These are phyloP conservation scores for Hyphopichia buzzinii DNA, from an alignment of 1,139 yeast species.

Conservation along the genomic window DNA sequence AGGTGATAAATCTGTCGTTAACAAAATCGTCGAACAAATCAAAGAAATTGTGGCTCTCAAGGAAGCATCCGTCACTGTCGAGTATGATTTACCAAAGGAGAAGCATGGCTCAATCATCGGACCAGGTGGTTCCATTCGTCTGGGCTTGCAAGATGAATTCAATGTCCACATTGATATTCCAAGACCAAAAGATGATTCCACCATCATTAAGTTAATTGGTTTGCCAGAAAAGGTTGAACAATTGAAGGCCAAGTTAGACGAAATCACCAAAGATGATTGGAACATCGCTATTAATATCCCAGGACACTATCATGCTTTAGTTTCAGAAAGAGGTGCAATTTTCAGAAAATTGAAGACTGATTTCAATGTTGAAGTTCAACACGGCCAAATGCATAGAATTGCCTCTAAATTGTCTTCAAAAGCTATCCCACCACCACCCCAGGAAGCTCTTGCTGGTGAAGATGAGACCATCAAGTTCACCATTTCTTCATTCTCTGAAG, in stretches of 20 bases:
- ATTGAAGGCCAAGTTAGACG: slow-evolving; percentile 52
- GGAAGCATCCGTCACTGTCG: slow-evolving; percentile 60
- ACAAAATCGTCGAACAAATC: slow-evolving; percentile 63
- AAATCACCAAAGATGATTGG: slow-evolving; percentile 56
- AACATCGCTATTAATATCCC: slow-evolving; percentile 54
- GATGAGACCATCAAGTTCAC: slow-evolving; percentile 47
- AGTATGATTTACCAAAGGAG: slow-evolving; percentile 64
- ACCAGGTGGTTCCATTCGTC: slow-evolving; percentile 74
- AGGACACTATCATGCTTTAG: slow-evolving; percentile 53
- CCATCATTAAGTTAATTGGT: slow-evolving; percentile 51
- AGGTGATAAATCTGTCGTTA: slow-evolving; percentile 78
- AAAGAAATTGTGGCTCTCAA: slow-evolving; percentile 61
- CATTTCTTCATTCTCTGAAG: slow-evolving; percentile 28
- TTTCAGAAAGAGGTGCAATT: slow-evolving; percentile 68
- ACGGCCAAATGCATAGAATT: slow-evolving; percentile 51
- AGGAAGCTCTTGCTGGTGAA: slow-evolving; percentile 46
- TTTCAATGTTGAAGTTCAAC: slow-evolving; percentile 59
- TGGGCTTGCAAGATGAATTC: slow-evolving; percentile 68
- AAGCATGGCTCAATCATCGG: slow-evolving; percentile 82
- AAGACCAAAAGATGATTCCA: slow-evolving; percentile 49
- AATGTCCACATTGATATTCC: slow-evolving; percentile 70
- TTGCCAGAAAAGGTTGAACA: slow-evolving; percentile 59
- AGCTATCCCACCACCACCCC: slow-evolving; percentile 48
- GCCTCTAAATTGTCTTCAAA: slow-evolving; percentile 51
- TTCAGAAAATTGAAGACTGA: slow-evolving; percentile 56